Evolutionary conservation across 2,329 filamentous ascomycete species (phyloP), one percentile per base, ranked within the genome.

Genomic region (Cordyceps militaris): DNA sequence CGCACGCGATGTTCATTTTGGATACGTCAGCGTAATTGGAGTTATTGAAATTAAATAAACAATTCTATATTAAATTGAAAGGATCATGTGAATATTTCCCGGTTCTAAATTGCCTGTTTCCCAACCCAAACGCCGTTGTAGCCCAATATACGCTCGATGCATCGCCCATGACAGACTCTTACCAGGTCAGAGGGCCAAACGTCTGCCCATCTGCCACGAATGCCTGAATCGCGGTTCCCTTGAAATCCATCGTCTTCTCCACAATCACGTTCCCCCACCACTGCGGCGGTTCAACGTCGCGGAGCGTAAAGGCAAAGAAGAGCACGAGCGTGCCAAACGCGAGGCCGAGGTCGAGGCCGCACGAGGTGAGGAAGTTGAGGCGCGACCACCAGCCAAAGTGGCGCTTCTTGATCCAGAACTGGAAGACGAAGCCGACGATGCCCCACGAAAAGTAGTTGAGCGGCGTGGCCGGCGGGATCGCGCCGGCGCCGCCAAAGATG

Each of bases 381-480:
- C 85, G 78, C 70, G 81, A 82, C 88, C 88, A 91, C 87, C 87
- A 91, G 28, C 73, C 79, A 61, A 83, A 83, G 68, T 82, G 78
- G 14, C 78, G 76, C 65, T 81, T 80, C 69, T 84, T 83, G 66
- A 91, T 81, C 65, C 75, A 78, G 68, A 82, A 83, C 69, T 91
- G 87, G 75, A 90, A 91, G 32, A 87, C 61, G 63, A 82, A 84
- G 30, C 87, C 88, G 3, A 90, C 84, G 57, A 87, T 72, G 19
- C 84, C 85, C 87, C 87, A 91, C n/a, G 80, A 79, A 34, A 88
- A 79, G 67, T 89, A 91, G 71, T 88, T 89, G 59, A 90, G 79
- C 0, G 87, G 86, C 0, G 86, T 88, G 3, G 88, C 87, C 0
- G 83, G 83, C 2, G 83, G 83, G 63, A 86, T 84, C 34, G 73